Percentiles rank a stretch among this genome's conserved stretches.
These are phyloP conservation scores for Chaetomium sp. DNA, from an alignment of 2,329 filamentous ascomycete species.

Conservation along the genomic window DNA sequence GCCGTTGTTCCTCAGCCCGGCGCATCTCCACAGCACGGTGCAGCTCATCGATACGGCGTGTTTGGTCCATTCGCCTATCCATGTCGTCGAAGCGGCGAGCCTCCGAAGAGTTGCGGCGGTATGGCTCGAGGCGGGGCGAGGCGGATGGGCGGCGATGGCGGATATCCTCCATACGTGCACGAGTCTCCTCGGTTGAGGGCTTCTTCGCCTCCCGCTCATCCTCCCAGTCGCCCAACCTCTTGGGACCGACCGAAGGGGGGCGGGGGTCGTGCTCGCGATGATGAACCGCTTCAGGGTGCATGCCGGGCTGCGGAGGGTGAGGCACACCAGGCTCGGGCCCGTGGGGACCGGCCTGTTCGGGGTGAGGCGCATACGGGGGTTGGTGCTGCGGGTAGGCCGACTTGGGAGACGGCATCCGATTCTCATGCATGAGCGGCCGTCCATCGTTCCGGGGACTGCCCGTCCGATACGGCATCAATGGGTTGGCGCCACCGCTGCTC, in stretches of 20 bases:
- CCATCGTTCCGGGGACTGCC: constrained; percentile 80
- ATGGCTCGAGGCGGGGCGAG: constrained; percentile 55
- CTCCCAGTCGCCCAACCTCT: constrained; percentile 90
- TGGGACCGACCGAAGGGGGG: constrained; percentile 72
- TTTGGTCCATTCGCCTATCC: constrained; percentile 50
- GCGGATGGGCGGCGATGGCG: constrained; percentile 73
- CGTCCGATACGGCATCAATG: constrained; percentile 66
- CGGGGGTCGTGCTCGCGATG: constrained; percentile 62
- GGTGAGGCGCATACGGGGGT: constrained; percentile 62
- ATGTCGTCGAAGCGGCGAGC: constrained; percentile 56
- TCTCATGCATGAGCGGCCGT: constrained; percentile 67
- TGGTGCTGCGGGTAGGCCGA: constrained; percentile 77
- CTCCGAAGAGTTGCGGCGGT: constrained; percentile 74
- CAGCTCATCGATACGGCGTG: constrained; percentile 46
- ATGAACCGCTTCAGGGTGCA: constrained; percentile 60
- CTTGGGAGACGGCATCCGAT: constrained; percentile 84
- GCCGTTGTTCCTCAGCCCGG: constrained; percentile 58
- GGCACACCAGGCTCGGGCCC: constrained; percentile 60
- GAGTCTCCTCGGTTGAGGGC: constrained; percentile 78
- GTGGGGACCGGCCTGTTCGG: constrained; percentile 57
- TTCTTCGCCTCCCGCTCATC: constrained; percentile 76
- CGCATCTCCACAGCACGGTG: constrained; percentile 53
- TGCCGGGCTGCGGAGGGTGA: constrained; percentile 45
- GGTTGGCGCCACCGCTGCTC: constrained; percentile 42
- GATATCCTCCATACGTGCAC: constrained; percentile 79